phyloP scores from a whole-genome alignment of 1,139 yeast genomes.

The Candida glucosophila region DNA sequence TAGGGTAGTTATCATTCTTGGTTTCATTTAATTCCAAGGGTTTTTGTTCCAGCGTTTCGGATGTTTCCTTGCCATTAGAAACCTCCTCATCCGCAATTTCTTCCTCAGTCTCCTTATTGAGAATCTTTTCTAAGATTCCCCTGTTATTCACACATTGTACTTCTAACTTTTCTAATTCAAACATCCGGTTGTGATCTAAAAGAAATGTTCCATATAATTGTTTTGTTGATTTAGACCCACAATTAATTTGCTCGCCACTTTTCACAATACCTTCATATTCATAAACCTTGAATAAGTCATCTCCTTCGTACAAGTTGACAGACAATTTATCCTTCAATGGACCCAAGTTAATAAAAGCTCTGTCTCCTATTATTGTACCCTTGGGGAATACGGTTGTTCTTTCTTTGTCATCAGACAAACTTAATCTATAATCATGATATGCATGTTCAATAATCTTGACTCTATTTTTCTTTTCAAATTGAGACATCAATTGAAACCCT shows the following conservation, averaged over 20 bases:
- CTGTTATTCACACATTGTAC: conserved; percentile 28
- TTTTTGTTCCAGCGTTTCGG: too few species aligned
- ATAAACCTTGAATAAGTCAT: conserved; percentile 33
- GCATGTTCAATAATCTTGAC: conserved; percentile 54
- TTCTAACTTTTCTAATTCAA: conserved; percentile 32
- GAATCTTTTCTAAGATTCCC: conserved; percentile 21
- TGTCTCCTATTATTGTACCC: conserved; percentile 27
- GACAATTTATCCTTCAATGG: conserved; percentile 20
- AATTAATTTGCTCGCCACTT: conserved; percentile 33
- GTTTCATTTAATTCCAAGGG: conserved; percentile 1
- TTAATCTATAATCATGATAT: conserved; percentile 31
- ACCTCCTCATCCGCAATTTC: conserved; percentile 6
- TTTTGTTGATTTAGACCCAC: conserved; percentile 28
- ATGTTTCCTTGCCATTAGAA: too few species aligned
- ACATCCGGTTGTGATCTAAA: conserved; percentile 42
- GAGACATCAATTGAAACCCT: conserved; percentile 49
- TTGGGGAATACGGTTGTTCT: conserved; percentile 14
- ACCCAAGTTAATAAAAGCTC: conserved; percentile 25
- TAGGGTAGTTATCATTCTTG: conserved; percentile 1
- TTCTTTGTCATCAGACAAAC: conserved; percentile 18
- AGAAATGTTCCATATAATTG: conserved; percentile 34
- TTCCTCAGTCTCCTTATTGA: conserved; percentile 13
- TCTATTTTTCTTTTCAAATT: conserved; percentile 51
- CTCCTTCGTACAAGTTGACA: conserved; percentile 50
- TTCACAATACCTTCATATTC: conserved; percentile 21